Conservation (phyloP, 371 early-diverging fungal species). For the Synchytrium microbalum region DNA sequence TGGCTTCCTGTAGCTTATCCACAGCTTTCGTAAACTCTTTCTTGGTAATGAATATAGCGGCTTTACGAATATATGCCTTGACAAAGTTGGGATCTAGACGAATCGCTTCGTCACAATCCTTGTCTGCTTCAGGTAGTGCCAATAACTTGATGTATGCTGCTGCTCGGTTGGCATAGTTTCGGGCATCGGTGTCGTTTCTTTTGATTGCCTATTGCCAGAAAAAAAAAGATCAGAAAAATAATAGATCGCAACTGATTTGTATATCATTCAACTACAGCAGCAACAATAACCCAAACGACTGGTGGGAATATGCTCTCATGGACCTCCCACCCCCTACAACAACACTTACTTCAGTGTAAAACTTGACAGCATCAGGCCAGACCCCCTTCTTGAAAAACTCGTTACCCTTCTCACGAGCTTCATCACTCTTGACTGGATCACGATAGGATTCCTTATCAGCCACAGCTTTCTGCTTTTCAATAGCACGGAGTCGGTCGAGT, state of each 20-base stretch:
- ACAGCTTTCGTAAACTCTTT: slow-evolving; percentile 79
- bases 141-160: slow-evolving; percentile 92
- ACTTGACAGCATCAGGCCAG: slow-evolving; percentile 84
- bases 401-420: slow-evolving; percentile 91
- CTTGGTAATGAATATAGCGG: slow-evolving; percentile 81
- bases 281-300: too few relatives aligned
- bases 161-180: slow-evolving; percentile 93
- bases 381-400: slow-evolving; percentile 82
- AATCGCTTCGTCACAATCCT: slow-evolving; percentile 89
- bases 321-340: too few relatives aligned
- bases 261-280: too few relatives aligned
- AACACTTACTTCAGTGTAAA: slow-evolving; percentile 95
- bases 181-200: slow-evolving; percentile 84
- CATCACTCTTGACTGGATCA: slow-evolving; percentile 74
- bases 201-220: too few relatives aligned
- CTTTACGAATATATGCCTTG: slow-evolving; percentile 96
- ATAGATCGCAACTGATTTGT: too few relatives aligned
- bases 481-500: slow-evolving; percentile 78
- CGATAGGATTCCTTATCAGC: slow-evolving; percentile 78
- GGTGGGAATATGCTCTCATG: too few relatives aligned
- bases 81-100: slow-evolving; percentile 80
- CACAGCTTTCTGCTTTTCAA: slow-evolving; percentile 72
- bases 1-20: slow-evolving; percentile 74
- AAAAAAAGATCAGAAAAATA: too few relatives aligned
- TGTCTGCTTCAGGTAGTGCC: slow-evolving; percentile 89